Conservation (phyloP, 2,329 filamentous ascomycete genomes). For the Gnomoniopsis smithogilvyi region DNA sequence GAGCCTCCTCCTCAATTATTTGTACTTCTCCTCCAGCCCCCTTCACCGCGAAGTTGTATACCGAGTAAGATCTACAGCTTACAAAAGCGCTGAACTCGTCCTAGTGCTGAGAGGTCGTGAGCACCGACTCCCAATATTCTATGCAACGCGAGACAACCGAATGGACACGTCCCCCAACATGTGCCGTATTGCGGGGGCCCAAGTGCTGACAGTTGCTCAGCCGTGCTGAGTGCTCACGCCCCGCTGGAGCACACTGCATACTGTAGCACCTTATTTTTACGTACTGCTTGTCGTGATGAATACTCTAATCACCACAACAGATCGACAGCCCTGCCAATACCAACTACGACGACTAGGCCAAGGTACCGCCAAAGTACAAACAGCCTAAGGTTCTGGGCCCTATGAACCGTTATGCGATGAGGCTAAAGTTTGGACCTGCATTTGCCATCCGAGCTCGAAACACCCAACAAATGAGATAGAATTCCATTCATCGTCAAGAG, state of each 20-base stretch:
- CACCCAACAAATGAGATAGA: background rate
- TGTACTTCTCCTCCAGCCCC: background rate
- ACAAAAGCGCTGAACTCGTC: background rate
- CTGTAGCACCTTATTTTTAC: background rate
- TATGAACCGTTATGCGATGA: background rate
- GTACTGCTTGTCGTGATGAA: background rate
- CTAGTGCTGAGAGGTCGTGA: constrained; percentile 13
- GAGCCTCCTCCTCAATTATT: no score
- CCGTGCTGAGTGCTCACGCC: background rate
- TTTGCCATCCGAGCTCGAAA: background rate
- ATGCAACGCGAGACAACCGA: constrained; percentile 8
- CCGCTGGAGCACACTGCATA: background rate
- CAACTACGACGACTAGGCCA: no score
- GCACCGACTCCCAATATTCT: constrained; percentile 14
- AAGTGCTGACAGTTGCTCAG: background rate
- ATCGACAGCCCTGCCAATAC: background rate
- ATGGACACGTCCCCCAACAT: background rate
- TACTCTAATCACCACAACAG: no score
- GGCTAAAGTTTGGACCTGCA: background rate
- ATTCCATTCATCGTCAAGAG: background rate
- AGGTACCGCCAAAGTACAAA: no score
- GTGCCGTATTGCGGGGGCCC: background rate
- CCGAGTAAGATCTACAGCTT: background rate
- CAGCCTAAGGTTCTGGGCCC: background rate
- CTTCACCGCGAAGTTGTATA: background rate